Conservation (phyloP, 441 rosid species). For the Adansonia grandidieri region DNA sequence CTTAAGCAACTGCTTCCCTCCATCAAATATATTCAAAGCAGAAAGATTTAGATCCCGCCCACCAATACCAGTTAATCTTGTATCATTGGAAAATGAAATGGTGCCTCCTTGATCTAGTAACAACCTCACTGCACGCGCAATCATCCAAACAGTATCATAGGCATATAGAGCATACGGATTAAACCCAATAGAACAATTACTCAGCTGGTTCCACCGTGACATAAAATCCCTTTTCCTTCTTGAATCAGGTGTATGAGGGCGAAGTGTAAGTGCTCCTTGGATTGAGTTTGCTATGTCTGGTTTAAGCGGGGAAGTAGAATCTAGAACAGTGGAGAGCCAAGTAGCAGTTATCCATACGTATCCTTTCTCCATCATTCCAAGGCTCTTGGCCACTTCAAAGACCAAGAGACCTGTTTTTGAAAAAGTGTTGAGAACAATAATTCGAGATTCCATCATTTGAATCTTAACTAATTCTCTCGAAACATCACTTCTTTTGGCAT, state of each 20-base stretch:
- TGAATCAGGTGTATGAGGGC: conserved; percentile 67
- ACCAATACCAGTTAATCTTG: conserved; percentile 49
- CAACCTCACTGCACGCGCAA: conserved; percentile 71
- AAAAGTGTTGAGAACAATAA: conserved; percentile 65
- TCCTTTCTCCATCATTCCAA: conserved; percentile 79
- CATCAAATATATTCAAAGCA: conserved; percentile 73
- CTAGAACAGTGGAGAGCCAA: conserved; percentile 79
- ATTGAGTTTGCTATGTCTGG: conserved; percentile 38
- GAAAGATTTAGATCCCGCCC: conserved; percentile 67
- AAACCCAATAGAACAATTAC: conserved; percentile 63
- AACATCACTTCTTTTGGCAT: conserved; percentile 47
- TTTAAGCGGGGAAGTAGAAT: conserved; percentile 52
- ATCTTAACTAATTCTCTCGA: conserved; percentile 59
- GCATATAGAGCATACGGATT: conserved; percentile 79
- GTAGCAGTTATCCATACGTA: conserved; percentile 89
- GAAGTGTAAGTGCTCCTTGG: conserved; percentile 74
- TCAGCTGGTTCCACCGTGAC: conserved; percentile 64
- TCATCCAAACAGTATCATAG: conserved; percentile 94
- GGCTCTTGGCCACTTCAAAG: conserved; percentile 64
- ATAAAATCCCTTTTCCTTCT: conserved; percentile 60
- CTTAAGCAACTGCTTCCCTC: conserved; percentile 60
- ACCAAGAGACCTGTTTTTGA: conserved; percentile 54
- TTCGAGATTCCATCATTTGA: conserved; percentile 68
- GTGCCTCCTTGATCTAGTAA: conserved; percentile 65
- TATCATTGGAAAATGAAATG: conserved; percentile 69